phyloP scores from a whole-genome alignment of 2,329 filamentous ascomycete species.

The Sodiomyces alkalinus region DNA sequence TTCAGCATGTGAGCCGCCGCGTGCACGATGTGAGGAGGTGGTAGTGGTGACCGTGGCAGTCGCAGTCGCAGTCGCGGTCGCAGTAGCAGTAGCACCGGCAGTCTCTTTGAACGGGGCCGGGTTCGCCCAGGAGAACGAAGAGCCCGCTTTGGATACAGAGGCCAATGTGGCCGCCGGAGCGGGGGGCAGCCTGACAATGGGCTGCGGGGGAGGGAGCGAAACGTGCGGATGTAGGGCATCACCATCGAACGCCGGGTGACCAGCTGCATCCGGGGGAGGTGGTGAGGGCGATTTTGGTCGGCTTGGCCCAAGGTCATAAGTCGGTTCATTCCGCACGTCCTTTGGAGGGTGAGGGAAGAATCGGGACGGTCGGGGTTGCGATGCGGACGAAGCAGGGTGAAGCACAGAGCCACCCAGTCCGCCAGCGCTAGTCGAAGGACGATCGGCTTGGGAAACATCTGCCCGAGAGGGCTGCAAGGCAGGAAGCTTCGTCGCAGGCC shows the following conservation, averaged over 20 bases:
- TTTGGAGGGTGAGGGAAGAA: conserved; percentile 47
- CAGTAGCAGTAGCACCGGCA: too few species aligned
- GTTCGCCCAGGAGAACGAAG: conserved; percentile 20
- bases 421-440: conserved; percentile 12
- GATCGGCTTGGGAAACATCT: conserved; percentile 11
- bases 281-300: conserved; percentile 48
- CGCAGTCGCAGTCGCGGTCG: too few species aligned
- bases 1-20: too few species aligned
- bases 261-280: conserved; percentile 54
- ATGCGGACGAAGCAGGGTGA: conserved; percentile 15
- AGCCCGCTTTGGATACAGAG: conserved; percentile 10
- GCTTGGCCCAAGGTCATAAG: conserved; percentile 18
- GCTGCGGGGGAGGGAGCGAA: conserved; percentile 52
- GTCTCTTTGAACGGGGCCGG: conserved; percentile 17
- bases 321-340: conserved; percentile 28
- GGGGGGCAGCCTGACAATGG: conserved; percentile 71
- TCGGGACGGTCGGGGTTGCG: conserved; percentile 37
- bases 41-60: too few species aligned
- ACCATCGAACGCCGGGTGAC: conserved; percentile 59
- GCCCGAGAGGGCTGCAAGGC: conserved; percentile 6
- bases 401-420: conserved; percentile 8
- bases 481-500: conserved; percentile 12
- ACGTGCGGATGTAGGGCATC: conserved; percentile 51
- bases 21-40: too few species aligned
- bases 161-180: conserved; percentile 10